Evolutionary conservation across 1,284 basidiomycete species (phyloP).

Genomic region (Ustilago xerochloae): DNA sequence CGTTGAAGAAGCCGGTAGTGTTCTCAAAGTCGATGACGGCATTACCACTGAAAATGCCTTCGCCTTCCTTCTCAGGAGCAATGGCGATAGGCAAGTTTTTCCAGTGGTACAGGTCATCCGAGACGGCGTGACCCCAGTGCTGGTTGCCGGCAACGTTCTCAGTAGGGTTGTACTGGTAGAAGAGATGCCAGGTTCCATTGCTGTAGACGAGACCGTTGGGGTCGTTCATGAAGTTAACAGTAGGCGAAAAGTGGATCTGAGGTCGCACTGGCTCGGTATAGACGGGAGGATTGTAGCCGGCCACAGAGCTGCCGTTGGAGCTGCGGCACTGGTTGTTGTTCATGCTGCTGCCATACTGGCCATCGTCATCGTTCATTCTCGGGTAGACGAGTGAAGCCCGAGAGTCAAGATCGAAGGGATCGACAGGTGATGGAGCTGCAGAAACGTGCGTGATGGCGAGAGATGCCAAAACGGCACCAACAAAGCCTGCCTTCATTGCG

Average conservation of each 20-base stretch:
- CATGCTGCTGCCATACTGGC: conserved; percentile 9
- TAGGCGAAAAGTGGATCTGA: conserved; percentile 62
- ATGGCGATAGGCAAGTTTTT: conserved; percentile 69
- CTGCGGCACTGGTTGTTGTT: conserved; percentile 25
- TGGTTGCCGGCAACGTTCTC: conserved; percentile 69
- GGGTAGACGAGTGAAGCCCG: conserved; percentile 10
- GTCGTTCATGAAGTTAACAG: conserved; percentile 70
- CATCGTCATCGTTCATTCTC: conserved; percentile 14
- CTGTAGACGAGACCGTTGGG: conserved; percentile 69
- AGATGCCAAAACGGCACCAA: conserved; percentile 15
- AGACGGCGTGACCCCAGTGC: conserved; percentile 71
- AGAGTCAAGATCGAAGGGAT: conserved; percentile 26
- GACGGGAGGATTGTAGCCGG: conserved; percentile 22
- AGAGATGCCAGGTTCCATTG: conserved; percentile 70
- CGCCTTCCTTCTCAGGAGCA: conserved; percentile 56
- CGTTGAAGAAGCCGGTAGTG: conserved; percentile 70
- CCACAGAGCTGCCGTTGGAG: conserved; percentile 39
- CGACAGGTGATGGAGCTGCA: conserved; percentile 28
- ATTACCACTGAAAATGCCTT: conserved; percentile 69
- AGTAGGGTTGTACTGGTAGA: conserved; percentile 70
- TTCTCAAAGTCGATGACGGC: conserved; percentile 70
- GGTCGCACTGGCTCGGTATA: conserved; percentile 51
- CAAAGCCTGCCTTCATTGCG: conserved; percentile 29
- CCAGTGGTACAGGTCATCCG: conserved; percentile 70
- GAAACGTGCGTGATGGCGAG: conserved; percentile 20